Conservation (phyloP, 768 basidiomycete species). For the Hericium rajendrae region DNA sequence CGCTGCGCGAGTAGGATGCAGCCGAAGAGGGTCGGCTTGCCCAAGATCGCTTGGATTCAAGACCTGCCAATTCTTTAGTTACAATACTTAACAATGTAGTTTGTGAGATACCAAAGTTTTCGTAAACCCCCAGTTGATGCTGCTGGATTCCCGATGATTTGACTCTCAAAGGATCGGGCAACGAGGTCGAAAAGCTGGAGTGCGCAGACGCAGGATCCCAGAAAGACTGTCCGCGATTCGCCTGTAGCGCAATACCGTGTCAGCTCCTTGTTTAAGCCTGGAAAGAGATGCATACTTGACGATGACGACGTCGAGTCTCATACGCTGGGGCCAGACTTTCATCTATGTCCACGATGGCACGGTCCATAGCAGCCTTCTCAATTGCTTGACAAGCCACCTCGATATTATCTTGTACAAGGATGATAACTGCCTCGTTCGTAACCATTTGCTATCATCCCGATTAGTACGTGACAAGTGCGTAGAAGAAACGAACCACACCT, state of each 20-base stretch:
- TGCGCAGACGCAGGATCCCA: slow-evolving; percentile 77
- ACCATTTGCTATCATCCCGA: slow-evolving; percentile 44
- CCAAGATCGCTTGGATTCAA: slow-evolving; percentile 47
- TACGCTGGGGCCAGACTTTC: slow-evolving; percentile 79
- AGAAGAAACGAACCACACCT: slow-evolving; percentile 35
- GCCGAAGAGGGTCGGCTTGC: slow-evolving; percentile 65
- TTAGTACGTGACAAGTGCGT: too few relatives aligned
- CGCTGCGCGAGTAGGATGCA: slow-evolving; percentile 49
- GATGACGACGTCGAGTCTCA: slow-evolving; percentile 74
- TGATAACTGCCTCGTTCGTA: slow-evolving; percentile 66
- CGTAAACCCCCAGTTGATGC: slow-evolving; percentile 83
- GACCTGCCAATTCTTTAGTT: slow-evolving; percentile 22
- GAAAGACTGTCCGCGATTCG: slow-evolving; percentile 67
- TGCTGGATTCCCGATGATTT: slow-evolving; percentile 73
- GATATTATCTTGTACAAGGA: slow-evolving; percentile 86
- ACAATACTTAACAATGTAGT: neutral
- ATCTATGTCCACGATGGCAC: slow-evolving; percentile 87
- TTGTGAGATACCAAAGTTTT: slow-evolving; percentile 70
- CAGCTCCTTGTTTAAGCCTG: too few relatives aligned
- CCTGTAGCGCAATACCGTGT: slow-evolving; percentile 23
- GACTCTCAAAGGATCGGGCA: slow-evolving; percentile 87
- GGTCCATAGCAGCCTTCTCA: slow-evolving; percentile 96
- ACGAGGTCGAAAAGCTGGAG: slow-evolving; percentile 55
- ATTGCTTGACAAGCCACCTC: slow-evolving; percentile 91
- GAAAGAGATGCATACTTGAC: slow-evolving; percentile 47